These are phyloP conservation scores for Akanthomyces dipterigenus DNA, from an alignment of 2,329 filamentous ascomycete species.

Conservation along the genomic window DNA sequence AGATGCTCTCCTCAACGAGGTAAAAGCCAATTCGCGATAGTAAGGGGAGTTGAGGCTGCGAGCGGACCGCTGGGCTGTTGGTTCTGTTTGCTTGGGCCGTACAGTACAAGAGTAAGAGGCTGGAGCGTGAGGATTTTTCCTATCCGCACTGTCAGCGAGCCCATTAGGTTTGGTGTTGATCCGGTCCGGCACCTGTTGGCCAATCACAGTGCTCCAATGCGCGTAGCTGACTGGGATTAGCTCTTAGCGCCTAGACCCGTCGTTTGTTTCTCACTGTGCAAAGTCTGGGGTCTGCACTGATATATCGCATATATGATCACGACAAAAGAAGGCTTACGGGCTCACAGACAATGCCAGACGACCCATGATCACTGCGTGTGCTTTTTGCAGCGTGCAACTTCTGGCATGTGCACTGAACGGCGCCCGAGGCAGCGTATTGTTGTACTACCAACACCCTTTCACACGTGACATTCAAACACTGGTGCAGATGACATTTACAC, in stretches of 20 bases:
- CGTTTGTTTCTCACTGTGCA: not conserved
- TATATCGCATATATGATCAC: not conserved
- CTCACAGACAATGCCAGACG: not conserved
- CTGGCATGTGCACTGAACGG: not conserved
- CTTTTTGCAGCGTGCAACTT: not conserved
- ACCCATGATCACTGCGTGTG: not conserved
- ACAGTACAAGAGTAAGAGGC: constrained; percentile 23
- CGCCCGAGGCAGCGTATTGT: not conserved
- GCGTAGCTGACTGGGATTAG: constrained; percentile 6
- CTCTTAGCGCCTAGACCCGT: constrained; percentile 1
- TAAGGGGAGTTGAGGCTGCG: constrained; percentile 6
- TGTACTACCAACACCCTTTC: not conserved
- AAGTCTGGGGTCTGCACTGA: not conserved
- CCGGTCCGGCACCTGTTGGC: constrained; percentile 25
- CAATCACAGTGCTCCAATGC: constrained; percentile 20
- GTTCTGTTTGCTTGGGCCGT: constrained; percentile 6
- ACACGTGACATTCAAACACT: constrained; percentile 4
- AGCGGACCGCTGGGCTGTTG: constrained; percentile 19
- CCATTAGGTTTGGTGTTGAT: constrained; percentile 34
- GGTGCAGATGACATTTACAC: not conserved
- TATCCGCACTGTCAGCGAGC: constrained; percentile 35
- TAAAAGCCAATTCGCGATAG: constrained; percentile 3
- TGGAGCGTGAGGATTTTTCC: constrained; percentile 35
- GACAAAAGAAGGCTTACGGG: no score
- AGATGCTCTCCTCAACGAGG: not conserved